These are phyloP conservation scores for Peronosclerospora sorghi DNA, from an alignment of 352 stramenopile genomes.

Conservation along the genomic window DNA sequence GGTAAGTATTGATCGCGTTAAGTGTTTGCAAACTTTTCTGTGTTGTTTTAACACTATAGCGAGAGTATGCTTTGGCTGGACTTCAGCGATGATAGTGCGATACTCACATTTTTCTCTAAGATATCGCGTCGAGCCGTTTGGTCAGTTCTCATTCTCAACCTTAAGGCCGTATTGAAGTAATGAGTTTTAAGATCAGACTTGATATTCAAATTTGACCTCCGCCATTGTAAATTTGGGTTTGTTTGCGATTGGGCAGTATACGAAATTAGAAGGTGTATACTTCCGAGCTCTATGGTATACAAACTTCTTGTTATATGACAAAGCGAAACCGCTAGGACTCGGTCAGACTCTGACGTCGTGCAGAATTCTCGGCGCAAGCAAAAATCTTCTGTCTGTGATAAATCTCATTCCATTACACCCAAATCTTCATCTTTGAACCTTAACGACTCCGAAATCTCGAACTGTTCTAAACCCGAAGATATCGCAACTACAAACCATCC, in stretches of 20 bases:
- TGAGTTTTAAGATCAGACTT: too few species aligned
- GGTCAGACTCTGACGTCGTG: constrained; percentile 38
- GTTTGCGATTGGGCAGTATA: too few species aligned
- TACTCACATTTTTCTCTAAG: constrained; percentile 65
- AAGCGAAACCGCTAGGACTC: constrained; percentile 70
- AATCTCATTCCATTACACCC: not conserved
- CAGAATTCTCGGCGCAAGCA: constrained; percentile 7
- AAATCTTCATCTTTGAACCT: constrained; percentile 1
- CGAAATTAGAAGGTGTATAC: too few species aligned
- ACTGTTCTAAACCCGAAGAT: constrained; percentile 1
- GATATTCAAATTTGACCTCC: too few species aligned
- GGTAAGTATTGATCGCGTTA: too few species aligned
- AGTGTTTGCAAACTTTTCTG: too few species aligned
- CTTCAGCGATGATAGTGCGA: constrained; percentile 49
- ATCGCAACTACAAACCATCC: constrained; percentile 3
- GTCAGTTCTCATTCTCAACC: constrained; percentile 44
- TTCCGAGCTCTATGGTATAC: too few species aligned
- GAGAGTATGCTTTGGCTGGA: constrained; percentile 67
- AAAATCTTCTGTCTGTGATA: not conserved
- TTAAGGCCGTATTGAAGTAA: constrained; percentile 21
- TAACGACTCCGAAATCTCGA: not conserved
- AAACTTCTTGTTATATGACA: constrained; percentile 9
- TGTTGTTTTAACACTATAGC: too few species aligned
- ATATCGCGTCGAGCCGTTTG: constrained; percentile 68
- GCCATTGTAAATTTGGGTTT: too few species aligned